Percentiles rank a stretch among this genome's conserved stretches.
Evolutionary conservation across 1,284 basidiomycete genomes (phyloP).

Genomic region (Rhizoctonia solani): DNA sequence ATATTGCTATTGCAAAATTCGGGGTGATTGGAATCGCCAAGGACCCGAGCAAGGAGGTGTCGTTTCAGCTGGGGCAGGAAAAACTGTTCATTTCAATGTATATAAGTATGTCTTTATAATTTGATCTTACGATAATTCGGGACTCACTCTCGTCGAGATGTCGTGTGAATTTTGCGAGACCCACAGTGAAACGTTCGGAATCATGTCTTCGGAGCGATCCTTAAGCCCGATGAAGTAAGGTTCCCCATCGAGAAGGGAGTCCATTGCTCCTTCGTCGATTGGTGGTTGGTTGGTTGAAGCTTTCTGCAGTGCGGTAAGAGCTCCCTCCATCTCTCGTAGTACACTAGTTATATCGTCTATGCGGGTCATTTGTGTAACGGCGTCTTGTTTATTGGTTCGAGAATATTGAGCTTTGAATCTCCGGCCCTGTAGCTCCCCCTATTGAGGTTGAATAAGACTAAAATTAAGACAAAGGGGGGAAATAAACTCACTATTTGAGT

Average conservation of each 20-base stretch:
- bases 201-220: constrained; percentile 34
- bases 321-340: too few relatives aligned
- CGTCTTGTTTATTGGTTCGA: constrained; percentile 38
- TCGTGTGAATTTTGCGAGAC: constrained; percentile 38
- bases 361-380: constrained; percentile 38
- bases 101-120: neutral
- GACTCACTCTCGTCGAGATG: constrained; percentile 42
- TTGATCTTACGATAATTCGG: too few relatives aligned
- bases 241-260: neutral
- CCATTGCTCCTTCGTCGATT: too few relatives aligned
- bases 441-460: constrained; percentile 4
- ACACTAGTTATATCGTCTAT: constrained; percentile 32
- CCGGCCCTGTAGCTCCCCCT: constrained; percentile 39
- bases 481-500: constrained; percentile 44
- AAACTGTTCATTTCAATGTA: constrained; percentile 36
- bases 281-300: too few relatives aligned
- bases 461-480: neutral
- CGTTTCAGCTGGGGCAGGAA: constrained; percentile 40
- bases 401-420: constrained; percentile 38
- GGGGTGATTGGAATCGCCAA: neutral
- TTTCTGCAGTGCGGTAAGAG: too few relatives aligned
- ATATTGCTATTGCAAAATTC: constrained; percentile 16
- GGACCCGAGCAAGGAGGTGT: constrained; percentile 39
- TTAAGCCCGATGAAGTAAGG: constrained; percentile 36
- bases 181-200: constrained; percentile 39